Evolutionary conservation across 306 rosid species (phyloP).

Genomic region (Vigna nakashimae): DNA sequence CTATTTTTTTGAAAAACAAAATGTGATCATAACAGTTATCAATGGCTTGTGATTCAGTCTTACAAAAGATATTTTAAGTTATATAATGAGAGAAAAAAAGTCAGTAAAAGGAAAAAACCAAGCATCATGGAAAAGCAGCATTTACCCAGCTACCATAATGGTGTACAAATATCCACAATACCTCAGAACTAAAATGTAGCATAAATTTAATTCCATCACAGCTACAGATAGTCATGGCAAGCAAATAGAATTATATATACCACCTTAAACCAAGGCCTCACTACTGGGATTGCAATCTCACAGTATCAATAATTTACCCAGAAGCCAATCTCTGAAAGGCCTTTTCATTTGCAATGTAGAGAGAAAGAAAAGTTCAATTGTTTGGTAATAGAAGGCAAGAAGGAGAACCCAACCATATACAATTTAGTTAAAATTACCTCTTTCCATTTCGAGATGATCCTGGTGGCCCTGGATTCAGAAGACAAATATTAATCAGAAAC

Average conservation of each 20-base stretch:
- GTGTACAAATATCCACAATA: not conserved
- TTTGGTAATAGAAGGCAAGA: constrained; percentile 15
- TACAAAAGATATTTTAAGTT: not conserved
- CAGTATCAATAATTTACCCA: not conserved
- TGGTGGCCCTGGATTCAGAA: constrained; percentile 52
- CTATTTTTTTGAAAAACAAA: not conserved
- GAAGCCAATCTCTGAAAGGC: not conserved
- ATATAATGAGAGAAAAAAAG: not conserved
- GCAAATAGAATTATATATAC: not conserved
- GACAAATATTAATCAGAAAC: constrained; percentile 43
- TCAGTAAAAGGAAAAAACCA: constrained; percentile 4
- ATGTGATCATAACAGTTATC: not conserved
- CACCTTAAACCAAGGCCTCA: not conserved
- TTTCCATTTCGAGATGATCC: constrained; percentile 44
- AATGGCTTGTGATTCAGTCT: not conserved
- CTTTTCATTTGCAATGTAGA: not conserved
- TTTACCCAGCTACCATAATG: not conserved
- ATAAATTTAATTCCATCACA: not conserved
- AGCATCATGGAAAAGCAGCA: not conserved
- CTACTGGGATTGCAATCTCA: not conserved
- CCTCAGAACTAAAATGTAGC: not conserved
- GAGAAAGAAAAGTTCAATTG: not conserved
- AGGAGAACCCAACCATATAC: not conserved
- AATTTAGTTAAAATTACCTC: constrained; percentile 52
- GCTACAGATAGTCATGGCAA: not conserved